Evolutionary conservation across 805 yeast genomes (phyloP), one percentile per base, ranked within the genome.

Genomic region (Ogataea neopini): DNA sequence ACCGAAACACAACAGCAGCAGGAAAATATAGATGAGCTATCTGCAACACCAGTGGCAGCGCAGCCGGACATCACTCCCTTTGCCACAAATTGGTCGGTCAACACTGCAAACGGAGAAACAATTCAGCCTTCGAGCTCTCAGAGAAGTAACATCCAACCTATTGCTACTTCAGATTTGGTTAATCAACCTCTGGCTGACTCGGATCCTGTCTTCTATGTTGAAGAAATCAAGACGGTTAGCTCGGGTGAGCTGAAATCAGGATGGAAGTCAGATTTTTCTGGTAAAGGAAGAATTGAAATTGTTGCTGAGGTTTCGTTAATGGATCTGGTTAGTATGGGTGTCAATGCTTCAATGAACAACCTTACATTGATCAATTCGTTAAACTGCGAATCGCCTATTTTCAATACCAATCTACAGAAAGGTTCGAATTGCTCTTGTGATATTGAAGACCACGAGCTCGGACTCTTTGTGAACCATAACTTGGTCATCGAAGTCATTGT

Each of bases 231-330:
- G 25, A 79, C 87, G 4, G 71, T 94, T 7, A 78, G 84, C 10
- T 77, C 82, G 45, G 97, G 97, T 9, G 96, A 88, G 51, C 67
- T 89, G 61, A 88, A 86, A 61, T 74, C 79, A 25, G 99, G 99
- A 3, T 94, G 99, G 99, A 94, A 94, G 64, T 81, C 94, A 1
- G 99, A 94, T 66, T 91, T 85, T 62, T 68, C 82, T 5, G 85
- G 81, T 35, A 75, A 75, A 38, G 99, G 99, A 4, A 75, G 80
- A 45, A 83, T 91, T 50, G 96, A 89, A 64, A 64, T 90, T 39
- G 83, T 85, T 25, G 88, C 87, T 0, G 88, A 86, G 37, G 77
- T 87, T 33, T 75, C 78, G 15, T 78, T 86, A 19, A 73, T 77
- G 69, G 72, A 77, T 44, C 68, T 85, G 42, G 72, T 83, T 8